Percentiles rank a stretch among this genome's conserved stretches.
These are phyloP conservation scores for Hordeum pubiflorum DNA, from an alignment of 202 grass and related monocot species.

Conservation along the genomic window DNA sequence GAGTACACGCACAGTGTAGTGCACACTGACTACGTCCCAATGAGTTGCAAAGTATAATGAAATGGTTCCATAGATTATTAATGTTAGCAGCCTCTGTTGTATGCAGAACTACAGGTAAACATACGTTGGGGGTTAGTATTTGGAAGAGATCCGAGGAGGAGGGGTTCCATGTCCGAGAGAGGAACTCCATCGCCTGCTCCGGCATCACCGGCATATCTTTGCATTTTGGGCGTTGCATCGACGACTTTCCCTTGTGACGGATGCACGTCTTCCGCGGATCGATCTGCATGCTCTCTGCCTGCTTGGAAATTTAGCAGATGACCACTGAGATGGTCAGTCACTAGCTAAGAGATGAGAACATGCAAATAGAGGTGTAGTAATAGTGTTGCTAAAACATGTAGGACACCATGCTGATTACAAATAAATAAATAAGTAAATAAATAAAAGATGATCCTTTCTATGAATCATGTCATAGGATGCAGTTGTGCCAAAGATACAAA, in stretches of 20 bases:
- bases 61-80: neutral
- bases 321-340: neutral
- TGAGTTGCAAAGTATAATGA: no score
- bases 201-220: slow-evolving; percentile 49
- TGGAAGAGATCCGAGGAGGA: slow-evolving; percentile 86
- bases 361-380: neutral
- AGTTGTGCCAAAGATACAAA: neutral
- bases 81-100: neutral
- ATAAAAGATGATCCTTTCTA: neutral
- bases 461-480: neutral
- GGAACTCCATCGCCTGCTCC: slow-evolving; percentile 73
- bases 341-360: neutral
- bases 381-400: neutral
- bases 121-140: slow-evolving; percentile 70
- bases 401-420: neutral
- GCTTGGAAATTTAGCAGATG: slow-evolving; percentile 30
- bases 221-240: slow-evolving; percentile 24
- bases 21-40: no score
- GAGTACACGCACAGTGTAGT: no score
- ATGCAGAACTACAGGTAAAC: no score
- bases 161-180: slow-evolving; percentile 88
- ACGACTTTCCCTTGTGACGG: slow-evolving; percentile 28
- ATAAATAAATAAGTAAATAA: neutral
- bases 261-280: slow-evolving; percentile 21
- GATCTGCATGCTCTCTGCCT: slow-evolving; percentile 25